Percentiles rank a stretch among this genome's conserved stretches.
Evolutionary conservation across 257 asterid species (phyloP).

Genomic region (Solanum chilense): DNA sequence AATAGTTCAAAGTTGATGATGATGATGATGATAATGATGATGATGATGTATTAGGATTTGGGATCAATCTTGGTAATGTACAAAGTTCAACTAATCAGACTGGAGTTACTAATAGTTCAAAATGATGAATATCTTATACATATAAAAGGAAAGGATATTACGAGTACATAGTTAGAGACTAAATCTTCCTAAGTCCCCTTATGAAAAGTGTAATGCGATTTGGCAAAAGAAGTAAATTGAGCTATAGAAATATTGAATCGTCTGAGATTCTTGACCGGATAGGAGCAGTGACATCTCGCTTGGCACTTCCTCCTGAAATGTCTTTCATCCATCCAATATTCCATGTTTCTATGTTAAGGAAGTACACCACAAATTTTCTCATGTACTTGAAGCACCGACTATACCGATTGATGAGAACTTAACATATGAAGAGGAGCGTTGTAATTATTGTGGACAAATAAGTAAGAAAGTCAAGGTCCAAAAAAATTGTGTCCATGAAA

Average conservation of each 20-base stretch:
- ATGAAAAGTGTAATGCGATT: not conserved
- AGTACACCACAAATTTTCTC: too few relatives aligned
- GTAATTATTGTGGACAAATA: not conserved
- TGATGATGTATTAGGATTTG: not conserved
- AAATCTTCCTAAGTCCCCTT: not conserved
- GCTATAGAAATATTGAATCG: not conserved
- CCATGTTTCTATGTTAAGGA: too few relatives aligned
- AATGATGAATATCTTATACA: too few relatives aligned
- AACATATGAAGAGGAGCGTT: too few relatives aligned
- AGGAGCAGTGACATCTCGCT: too few relatives aligned
- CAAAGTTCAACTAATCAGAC: not conserved
- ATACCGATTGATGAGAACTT: too few relatives aligned
- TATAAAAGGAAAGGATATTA: not conserved
- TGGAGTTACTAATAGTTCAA: not conserved
- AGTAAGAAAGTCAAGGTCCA: not conserved
- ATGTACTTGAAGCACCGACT: too few relatives aligned
- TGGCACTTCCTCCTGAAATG: too few relatives aligned
- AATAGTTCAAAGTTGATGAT: not conserved
- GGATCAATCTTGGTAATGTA: too few relatives aligned
- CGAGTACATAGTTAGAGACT: not conserved
- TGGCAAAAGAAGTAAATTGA: not conserved
- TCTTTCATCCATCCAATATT: too few relatives aligned
- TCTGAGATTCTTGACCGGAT: too few relatives aligned
- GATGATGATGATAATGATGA: too few relatives aligned
- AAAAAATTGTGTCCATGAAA: not conserved